Evolutionary conservation across 345 rosid genomes (phyloP).

Genomic region (Ceriops zippeliana): DNA sequence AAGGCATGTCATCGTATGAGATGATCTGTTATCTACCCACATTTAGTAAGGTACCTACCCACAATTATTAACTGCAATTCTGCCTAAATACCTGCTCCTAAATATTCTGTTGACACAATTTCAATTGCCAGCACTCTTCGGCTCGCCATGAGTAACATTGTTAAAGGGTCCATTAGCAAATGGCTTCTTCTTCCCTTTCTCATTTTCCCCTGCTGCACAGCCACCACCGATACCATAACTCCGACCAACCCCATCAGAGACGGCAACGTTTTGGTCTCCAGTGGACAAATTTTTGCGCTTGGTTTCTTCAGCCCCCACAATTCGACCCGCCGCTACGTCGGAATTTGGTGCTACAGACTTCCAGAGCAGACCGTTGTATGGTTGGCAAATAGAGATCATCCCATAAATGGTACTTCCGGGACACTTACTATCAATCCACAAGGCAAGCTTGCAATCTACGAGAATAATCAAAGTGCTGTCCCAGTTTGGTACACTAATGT

Average conservation of each 20-base stretch:
- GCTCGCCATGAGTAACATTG: background rate
- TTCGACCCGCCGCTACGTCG: constrained; percentile 11
- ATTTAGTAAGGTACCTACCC: too few species aligned
- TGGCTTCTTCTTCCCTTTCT: background rate
- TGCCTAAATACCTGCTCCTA: too few species aligned
- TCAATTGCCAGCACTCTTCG: too few species aligned
- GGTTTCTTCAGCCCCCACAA: constrained; percentile 17
- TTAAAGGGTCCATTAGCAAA: background rate
- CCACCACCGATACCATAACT: constrained; percentile 5
- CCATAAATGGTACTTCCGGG: constrained; percentile 12
- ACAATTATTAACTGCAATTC: too few species aligned
- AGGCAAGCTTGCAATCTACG: too few species aligned
- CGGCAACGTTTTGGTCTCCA: constrained; percentile 9
- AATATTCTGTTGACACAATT: too few species aligned
- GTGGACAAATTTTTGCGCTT: background rate
- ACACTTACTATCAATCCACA: too few species aligned
- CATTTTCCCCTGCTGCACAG: background rate
- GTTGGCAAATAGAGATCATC: constrained; percentile 12
- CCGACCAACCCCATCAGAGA: background rate
- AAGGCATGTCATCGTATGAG: too few species aligned
- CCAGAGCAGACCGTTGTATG: constrained; percentile 9
- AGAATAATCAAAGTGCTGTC: too few species aligned
- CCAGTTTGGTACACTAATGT: too few species aligned
- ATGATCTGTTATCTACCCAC: too few species aligned
- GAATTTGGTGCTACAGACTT: constrained; percentile 15